Base-by-base conservation (phyloP, 225 moss, liverwort and hornwort species). In the Pseudoscleropodium purum region DNA sequence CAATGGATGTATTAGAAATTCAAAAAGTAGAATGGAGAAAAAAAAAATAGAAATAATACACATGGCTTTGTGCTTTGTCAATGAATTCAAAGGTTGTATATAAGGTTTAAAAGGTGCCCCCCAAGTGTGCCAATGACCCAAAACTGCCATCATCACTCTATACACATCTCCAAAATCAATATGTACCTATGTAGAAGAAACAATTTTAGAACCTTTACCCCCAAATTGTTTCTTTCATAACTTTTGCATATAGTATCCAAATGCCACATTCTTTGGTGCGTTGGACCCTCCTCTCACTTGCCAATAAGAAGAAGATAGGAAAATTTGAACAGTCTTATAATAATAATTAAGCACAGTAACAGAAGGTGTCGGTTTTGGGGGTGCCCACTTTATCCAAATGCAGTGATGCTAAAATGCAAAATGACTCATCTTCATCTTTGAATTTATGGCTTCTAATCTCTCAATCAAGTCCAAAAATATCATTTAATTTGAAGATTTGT, bases 41-140 rank as follows among this genome's bases (percentile, higher is more conserved):
- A 7, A 10, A 51, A 56, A 18, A 18, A 18, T 18, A 39, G 2
- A 39, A 27, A 39, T 18, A 12, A 11, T 59, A 7, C 3, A 26
- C 2, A 34, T 33, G 3, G 7, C 10, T 79, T n/a, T 1, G 2
- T 36, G 10, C 14, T 20, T 23, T 23, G 3, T 21, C 1, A 23
- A 54, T 45, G 6, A 78, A 78, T 24, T 25, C 3, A 25, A 0
- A 6, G 6, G 15, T 3, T 30, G 3, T 39, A 3, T 1, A 5
- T 15, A 11, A 29, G 19, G 19, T 60, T 59, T 27, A 17, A 27
- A 9, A 26, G 10, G 30, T 26, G 0, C 41, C 5, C 17, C 6
- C 0, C 2, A 45, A 73, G 43, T 74, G 18, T 0, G 0, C 29
- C 18, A 74, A 0, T 29, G 3, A 30, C 3, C 6, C 18, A 10